Percentiles rank a stretch among this genome's conserved stretches.
phyloP scores from a whole-genome alignment of 495 filamentous ascomycete genomes.

The Penicillium atrosanguineum region DNA sequence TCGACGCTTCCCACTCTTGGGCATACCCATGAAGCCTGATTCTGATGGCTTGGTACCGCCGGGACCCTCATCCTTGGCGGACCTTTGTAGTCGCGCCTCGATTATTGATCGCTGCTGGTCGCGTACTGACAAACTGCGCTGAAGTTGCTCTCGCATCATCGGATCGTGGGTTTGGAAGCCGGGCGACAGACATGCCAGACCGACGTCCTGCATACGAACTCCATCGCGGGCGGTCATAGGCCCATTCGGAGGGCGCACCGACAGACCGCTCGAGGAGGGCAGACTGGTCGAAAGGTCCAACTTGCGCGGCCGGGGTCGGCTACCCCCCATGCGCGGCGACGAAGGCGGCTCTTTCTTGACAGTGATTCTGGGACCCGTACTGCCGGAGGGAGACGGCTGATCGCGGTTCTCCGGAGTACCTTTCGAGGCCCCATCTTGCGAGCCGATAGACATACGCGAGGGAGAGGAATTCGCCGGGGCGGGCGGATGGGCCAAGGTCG shows the following conservation, averaged over 20 bases:
- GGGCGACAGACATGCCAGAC: constrained; percentile 89
- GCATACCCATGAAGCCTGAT: constrained; percentile 50
- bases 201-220: constrained; percentile 84
- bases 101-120: constrained; percentile 96
- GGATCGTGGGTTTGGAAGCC: constrained; percentile 96
- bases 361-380: constrained; percentile 70
- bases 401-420: constrained; percentile 51
- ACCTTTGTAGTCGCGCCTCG: constrained; percentile 84
- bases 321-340: constrained; percentile 65
- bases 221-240: constrained; percentile 80
- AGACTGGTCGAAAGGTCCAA: constrained; percentile 79
- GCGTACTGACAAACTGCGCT: constrained; percentile 87
- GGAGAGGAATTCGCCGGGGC: constrained; percentile 35
- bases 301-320: constrained; percentile 80
- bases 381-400: constrained; percentile 49
- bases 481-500: constrained; percentile 40
- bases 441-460: constrained; percentile 31
- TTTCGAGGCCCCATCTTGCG: constrained; percentile 41
- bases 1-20: constrained; percentile 72
- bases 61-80: constrained; percentile 70
- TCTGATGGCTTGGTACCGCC: constrained; percentile 56
- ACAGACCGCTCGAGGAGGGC: constrained; percentile 56
- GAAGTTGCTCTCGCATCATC: constrained; percentile 91
- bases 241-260: constrained; percentile 65
- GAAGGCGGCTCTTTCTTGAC: constrained; percentile 96